These are phyloP conservation scores for Cutaneotrichosporon spelunceum DNA, from an alignment of 1,284 basidiomycete genomes.

Conservation along the genomic window DNA sequence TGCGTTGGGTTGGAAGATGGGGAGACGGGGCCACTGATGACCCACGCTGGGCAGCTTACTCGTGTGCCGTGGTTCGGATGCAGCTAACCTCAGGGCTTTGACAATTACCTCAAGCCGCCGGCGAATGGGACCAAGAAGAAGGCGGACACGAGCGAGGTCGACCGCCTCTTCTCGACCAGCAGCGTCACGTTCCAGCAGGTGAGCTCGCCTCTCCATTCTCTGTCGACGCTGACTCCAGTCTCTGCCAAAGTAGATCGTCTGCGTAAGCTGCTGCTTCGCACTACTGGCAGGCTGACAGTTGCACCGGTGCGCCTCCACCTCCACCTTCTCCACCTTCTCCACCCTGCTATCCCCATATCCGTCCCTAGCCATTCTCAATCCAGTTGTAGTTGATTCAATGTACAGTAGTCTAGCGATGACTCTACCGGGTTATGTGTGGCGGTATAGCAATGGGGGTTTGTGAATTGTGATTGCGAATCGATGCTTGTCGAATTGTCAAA, in stretches of 20 bases:
- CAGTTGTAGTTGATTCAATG: conserved; percentile 8
- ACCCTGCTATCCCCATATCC: neutral
- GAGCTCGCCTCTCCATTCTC: no score
- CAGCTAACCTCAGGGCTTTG: conserved; percentile 50
- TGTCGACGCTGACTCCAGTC: conserved; percentile 1
- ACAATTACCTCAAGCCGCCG: conserved; percentile 54
- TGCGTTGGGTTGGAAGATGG: neutral
- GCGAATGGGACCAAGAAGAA: conserved; percentile 46
- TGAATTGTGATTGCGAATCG: neutral
- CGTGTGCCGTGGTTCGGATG: no score
- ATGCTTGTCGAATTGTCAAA: neutral
- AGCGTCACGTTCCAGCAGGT: conserved; percentile 52
- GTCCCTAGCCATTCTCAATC: neutral
- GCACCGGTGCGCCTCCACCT: neutral
- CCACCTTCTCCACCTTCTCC: conserved; percentile 1
- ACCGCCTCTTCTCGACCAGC: conserved; percentile 52
- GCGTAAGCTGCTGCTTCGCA: neutral
- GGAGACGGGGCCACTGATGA: no score
- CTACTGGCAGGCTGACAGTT: neutral
- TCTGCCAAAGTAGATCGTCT: neutral
- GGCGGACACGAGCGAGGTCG: conserved; percentile 46
- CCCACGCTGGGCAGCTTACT: no score
- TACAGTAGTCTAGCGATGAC: conserved; percentile 9
- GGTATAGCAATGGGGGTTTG: neutral
- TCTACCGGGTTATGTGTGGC: neutral